Percentiles rank a stretch among this genome's conserved stretches.
These are phyloP conservation scores for Pleurostoma richardsiae DNA, from an alignment of 2,329 filamentous ascomycete species.

Conservation along the genomic window DNA sequence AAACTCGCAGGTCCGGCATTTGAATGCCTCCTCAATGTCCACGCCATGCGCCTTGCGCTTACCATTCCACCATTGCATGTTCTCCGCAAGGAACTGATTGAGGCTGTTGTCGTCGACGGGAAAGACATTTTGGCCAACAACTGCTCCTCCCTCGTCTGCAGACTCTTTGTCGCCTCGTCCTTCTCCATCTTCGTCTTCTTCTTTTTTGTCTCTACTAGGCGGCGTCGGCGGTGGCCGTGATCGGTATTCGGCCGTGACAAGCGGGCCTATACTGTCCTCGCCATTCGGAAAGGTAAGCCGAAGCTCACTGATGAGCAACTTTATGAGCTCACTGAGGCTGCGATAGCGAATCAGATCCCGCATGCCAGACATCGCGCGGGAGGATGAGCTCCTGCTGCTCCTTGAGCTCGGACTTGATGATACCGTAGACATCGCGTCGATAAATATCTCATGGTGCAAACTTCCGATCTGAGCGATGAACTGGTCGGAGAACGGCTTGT, in stretches of 20 bases:
- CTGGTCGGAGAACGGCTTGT: slow-evolving; percentile 66
- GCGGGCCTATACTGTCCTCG: slow-evolving; percentile 38
- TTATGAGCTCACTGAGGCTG: slow-evolving; percentile 40
- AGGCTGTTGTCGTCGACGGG: slow-evolving; percentile 61
- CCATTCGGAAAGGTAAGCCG: slow-evolving; percentile 47
- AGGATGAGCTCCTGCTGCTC: slow-evolving; percentile 1
- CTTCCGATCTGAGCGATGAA: slow-evolving; percentile 73
- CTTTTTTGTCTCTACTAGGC: background rate
- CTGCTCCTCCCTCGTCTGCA: slow-evolving; percentile 35
- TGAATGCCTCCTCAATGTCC: slow-evolving; percentile 78
- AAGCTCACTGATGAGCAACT: slow-evolving; percentile 41
- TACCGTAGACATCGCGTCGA: slow-evolving; percentile 32
- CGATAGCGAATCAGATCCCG: slow-evolving; percentile 38
- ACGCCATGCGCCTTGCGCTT: slow-evolving; percentile 69
- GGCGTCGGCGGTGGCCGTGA: slow-evolving; percentile 24
- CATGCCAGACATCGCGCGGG: background rate
- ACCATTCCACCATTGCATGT: slow-evolving; percentile 87
- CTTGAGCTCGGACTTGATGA: slow-evolving; percentile 4
- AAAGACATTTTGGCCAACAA: slow-evolving; percentile 54
- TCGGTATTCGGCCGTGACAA: slow-evolving; percentile 51
- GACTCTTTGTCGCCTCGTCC: background rate
- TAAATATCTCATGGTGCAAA: slow-evolving; percentile 62
- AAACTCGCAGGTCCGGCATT: slow-evolving; percentile 84
- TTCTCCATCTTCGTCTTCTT: slow-evolving; percentile 2
- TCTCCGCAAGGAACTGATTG: slow-evolving; percentile 59